These are phyloP conservation scores for Aspergillus bridgeri DNA, from an alignment of 495 filamentous ascomycete genomes.

Conservation along the genomic window DNA sequence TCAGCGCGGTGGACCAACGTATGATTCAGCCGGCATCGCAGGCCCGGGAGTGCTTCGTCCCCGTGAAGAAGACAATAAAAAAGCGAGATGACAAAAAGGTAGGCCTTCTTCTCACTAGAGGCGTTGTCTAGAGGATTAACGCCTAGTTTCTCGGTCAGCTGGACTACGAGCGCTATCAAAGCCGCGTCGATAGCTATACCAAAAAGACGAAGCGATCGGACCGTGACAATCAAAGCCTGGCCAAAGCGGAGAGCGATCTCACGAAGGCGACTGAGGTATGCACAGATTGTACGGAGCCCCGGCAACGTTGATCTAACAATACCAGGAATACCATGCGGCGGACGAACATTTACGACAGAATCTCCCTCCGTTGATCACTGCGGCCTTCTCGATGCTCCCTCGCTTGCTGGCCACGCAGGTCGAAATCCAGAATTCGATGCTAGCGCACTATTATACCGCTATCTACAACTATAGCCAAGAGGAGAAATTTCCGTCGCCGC, in stretches of 20 bases:
- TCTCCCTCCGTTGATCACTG: constrained; percentile 71
- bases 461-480: constrained; percentile 75
- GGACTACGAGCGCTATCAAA: constrained; percentile 81
- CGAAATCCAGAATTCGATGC: constrained; percentile 75
- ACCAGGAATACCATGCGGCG: constrained; percentile 73
- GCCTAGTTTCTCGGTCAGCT: constrained; percentile 32
- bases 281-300: not conserved
- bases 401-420: constrained; percentile 70
- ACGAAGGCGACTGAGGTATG: constrained; percentile 62
- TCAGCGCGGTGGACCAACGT: constrained; percentile 66
- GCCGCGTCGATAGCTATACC: constrained; percentile 64
- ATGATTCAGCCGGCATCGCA: constrained; percentile 70
- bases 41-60: constrained; percentile 67
- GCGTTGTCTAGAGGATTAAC: not conserved
- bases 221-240: constrained; percentile 71
- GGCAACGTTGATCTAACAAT: constrained; percentile 4
- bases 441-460: constrained; percentile 81
- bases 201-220: constrained; percentile 71
- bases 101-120: not conserved
- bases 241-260: constrained; percentile 77
- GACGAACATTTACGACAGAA: constrained; percentile 75
- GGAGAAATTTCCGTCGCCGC: constrained; percentile 66
- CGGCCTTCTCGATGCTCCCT: constrained; percentile 77
- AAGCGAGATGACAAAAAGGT: constrained; percentile 84
- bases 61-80: constrained; percentile 88